These are phyloP conservation scores for Apiospora arundinis DNA, from an alignment of 2,329 filamentous ascomycete species.

Conservation along the genomic window DNA sequence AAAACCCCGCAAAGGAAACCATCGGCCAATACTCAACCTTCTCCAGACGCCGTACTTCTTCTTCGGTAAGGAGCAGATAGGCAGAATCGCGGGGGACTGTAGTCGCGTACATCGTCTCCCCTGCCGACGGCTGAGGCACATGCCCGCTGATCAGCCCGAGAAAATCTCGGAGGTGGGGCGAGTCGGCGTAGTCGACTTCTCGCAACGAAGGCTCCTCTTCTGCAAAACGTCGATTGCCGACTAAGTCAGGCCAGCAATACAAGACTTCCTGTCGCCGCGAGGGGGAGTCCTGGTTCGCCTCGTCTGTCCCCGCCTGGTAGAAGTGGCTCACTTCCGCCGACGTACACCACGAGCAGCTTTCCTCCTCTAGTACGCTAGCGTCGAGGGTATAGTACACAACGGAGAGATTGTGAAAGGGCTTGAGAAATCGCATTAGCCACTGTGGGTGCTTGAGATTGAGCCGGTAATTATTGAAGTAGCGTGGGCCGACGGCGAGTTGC, in stretches of 20 bases:
- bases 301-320: not conserved
- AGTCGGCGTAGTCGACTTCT: not conserved
- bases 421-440: not conserved
- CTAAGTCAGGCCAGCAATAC: not conserved
- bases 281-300: no score
- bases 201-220: not conserved
- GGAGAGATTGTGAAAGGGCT: not conserved
- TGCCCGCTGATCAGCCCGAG: not conserved
- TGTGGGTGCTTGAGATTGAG: not conserved
- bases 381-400: not conserved
- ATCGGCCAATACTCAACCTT: not conserved
- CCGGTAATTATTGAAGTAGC: not conserved
- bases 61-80: not conserved
- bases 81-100: not conserved
- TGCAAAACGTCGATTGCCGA: not conserved
- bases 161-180: not conserved
- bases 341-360: not conserved
- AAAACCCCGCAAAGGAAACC: not conserved
- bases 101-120: no score
- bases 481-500: not conserved
- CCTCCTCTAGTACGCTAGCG: not conserved
- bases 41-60: not conserved
- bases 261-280: not conserved
- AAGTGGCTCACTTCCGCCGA: not conserved
- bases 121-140: not conserved